Evolutionary conservation across 352 stramenopile species (phyloP), one percentile per base, ranked within the genome.

Genomic region (Elongisporangium senticosum): DNA sequence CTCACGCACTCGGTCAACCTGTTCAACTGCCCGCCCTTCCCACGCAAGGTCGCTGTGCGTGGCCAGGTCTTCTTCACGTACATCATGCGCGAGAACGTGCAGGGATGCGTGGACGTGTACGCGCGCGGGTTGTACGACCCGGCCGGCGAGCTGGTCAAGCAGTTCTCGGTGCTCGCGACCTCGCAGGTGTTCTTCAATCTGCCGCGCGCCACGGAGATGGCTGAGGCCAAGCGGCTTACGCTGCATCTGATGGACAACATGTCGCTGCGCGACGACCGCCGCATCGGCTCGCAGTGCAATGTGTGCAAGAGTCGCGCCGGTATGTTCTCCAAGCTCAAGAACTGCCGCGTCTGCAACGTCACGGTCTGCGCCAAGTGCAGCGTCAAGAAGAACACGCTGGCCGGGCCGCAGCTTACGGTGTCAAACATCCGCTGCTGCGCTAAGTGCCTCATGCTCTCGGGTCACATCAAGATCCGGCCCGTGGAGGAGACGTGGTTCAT

Each of bases 361-460:
- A 64, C 68, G 0, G 67, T 87, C 14, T 87, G 77, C 49, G 58
- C 53, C 0, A 63, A 75, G 56, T 89, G 79, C 59, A 67, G 67
- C 14, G 49, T 72, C 5, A 89, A 87, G 50, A 75, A 78, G 48
- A 61, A 61, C 19, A 56, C 83, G 7, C 81, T 89, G n/a, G 26
- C 73, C 0, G 70, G 76, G 0, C 17, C 40, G 2, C 55, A 61
- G 4, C 55, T 60, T 10, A 50, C 60, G 3, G 68, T 57, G 48
- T 54, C 51, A n/a, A 56, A 61, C 48, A 55, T 75, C 4, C 53
- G 65, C 7, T 73, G 70, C 24, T 85, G 75, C 60, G 65, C 65
- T 0, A 62, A 54, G 17, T 85, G 75, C 47, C 59, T 82, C 28
- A 39, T 39, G 28, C 28, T 39, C 10, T 39, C 28, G 28, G 10